Evolutionary conservation across 2,329 filamentous ascomycete species (phyloP).

Genomic region (Corynespora cassiicola): DNA sequence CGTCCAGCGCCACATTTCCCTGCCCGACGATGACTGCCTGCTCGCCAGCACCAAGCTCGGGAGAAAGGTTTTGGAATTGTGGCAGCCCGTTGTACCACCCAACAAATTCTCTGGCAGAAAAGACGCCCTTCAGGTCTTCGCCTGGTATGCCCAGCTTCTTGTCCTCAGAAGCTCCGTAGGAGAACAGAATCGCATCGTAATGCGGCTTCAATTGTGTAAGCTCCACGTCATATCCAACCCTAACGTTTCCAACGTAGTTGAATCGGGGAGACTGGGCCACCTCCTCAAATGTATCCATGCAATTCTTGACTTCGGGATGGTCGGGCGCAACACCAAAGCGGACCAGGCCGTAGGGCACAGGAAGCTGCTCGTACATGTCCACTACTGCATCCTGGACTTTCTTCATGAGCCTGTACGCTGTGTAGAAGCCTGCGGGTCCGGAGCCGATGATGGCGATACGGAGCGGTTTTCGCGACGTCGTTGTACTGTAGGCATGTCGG

Average conservation of each 20-base stretch:
- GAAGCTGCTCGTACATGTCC: slow-evolving; percentile 96
- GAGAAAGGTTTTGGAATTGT: slow-evolving; percentile 74
- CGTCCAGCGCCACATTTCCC: slow-evolving; percentile 94
- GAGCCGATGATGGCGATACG: slow-evolving; percentile 90
- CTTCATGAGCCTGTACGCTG: slow-evolving; percentile 82
- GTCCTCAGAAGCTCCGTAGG: slow-evolving; percentile 90
- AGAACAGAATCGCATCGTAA: slow-evolving; percentile 91
- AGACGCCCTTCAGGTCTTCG: slow-evolving; percentile 77
- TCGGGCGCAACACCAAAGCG: slow-evolving; percentile 97
- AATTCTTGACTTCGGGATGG: slow-evolving; percentile 99
- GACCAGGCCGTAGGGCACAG: slow-evolving; percentile 90
- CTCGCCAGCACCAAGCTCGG: slow-evolving; percentile 76
- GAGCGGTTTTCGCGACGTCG: slow-evolving; percentile 57
- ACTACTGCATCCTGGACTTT: slow-evolving; percentile 75
- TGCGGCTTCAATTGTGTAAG: slow-evolving; percentile 74
- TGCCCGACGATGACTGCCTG: slow-evolving; percentile 90
- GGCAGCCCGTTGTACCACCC: slow-evolving; percentile 98
- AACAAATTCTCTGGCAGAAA: slow-evolving; percentile 91
- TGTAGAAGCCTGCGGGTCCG: slow-evolving; percentile 95
- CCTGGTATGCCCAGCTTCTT: slow-evolving; percentile 79
- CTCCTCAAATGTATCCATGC: slow-evolving; percentile 90
- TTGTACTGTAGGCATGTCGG: slow-evolving; percentile 33
- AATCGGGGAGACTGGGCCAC: slow-evolving; percentile 84
- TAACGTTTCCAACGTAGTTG: slow-evolving; percentile 88
- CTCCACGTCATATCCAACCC: slow-evolving; percentile 74